A percentile compares a stretch with the other conserved stretches of the same genome.
Conservation (phyloP, 495 filamentous ascomycete genomes). For the Trypethelium eluteriae region DNA sequence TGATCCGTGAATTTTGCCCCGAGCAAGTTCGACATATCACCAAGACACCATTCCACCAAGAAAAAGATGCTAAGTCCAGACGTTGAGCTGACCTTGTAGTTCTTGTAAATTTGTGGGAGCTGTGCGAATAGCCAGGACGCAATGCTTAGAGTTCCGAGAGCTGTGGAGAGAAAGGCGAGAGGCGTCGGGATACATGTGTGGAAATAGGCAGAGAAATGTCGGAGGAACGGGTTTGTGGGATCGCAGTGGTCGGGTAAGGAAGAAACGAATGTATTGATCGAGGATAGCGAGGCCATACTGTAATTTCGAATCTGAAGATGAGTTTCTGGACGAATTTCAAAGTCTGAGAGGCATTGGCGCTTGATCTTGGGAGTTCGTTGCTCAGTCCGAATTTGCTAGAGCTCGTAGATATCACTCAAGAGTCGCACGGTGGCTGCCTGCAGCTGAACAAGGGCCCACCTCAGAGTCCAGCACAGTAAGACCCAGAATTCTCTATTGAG, state of each 20-base stretch:
- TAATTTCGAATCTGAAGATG: background rate
- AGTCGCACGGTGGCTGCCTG: background rate
- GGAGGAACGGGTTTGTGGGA: slow-evolving; percentile 53
- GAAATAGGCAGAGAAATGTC: slow-evolving; percentile 51
- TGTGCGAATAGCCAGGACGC: slow-evolving; percentile 72
- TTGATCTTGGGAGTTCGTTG: background rate
- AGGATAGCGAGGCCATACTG: slow-evolving; percentile 4
- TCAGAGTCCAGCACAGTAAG: background rate
- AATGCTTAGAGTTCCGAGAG: slow-evolving; percentile 59
- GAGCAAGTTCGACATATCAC: slow-evolving; percentile 60
- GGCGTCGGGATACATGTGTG: slow-evolving; percentile 61
- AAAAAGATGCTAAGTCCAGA: slow-evolving; percentile 64
- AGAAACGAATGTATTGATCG: slow-evolving; percentile 24
- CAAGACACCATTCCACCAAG: slow-evolving; percentile 60
- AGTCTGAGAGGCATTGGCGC: background rate
- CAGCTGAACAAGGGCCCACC: background rate
- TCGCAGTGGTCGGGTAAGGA: slow-evolving; percentile 55
- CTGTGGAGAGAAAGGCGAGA: slow-evolving; percentile 57
- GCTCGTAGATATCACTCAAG: background rate
- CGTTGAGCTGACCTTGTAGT: slow-evolving; percentile 56
- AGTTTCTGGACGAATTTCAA: background rate
- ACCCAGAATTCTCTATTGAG: background rate
- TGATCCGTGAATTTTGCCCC: slow-evolving; percentile 60
- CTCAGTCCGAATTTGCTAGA: background rate
- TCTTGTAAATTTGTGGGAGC: slow-evolving; percentile 67